These are phyloP conservation scores for Datura wrightii DNA, from an alignment of 257 asterid genomes.

Conservation along the genomic window DNA sequence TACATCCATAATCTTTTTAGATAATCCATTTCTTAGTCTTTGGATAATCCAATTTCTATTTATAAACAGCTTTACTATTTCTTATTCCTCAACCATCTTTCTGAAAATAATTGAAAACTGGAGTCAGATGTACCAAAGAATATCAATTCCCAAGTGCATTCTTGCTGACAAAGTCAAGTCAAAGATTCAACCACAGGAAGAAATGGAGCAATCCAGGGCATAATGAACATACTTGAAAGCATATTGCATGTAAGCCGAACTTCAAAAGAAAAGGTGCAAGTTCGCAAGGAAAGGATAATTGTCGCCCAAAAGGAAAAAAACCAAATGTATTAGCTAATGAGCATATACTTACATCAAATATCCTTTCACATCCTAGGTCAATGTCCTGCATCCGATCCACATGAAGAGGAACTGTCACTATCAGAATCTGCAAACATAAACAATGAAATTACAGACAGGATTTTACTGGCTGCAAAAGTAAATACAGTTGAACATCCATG, in stretches of 20 bases:
- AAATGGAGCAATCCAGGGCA: background rate
- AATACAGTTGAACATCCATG: background rate
- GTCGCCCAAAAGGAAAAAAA: background rate
- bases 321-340: background rate
- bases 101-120: background rate
- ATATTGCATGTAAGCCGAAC: background rate
- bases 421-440: conserved; percentile 52
- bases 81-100: conserved; percentile 13
- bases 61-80: background rate
- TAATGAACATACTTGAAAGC: background rate
- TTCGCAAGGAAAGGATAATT: background rate
- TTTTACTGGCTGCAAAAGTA: background rate
- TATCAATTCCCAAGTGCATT: background rate
- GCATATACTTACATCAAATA: background rate
- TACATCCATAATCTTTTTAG: background rate
- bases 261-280: background rate
- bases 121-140: background rate
- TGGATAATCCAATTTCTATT: background rate
- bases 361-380: conserved; percentile 49
- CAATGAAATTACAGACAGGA: background rate
- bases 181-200: background rate
- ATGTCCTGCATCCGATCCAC: conserved; percentile 57
- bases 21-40: background rate
- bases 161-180: background rate
- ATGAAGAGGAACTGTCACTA: conserved; percentile 56